A percentile compares a stretch with the other conserved stretches of the same genome.
Conservation (phyloP, 2,329 filamentous ascomycete species). For the Microcera coccophila region DNA sequence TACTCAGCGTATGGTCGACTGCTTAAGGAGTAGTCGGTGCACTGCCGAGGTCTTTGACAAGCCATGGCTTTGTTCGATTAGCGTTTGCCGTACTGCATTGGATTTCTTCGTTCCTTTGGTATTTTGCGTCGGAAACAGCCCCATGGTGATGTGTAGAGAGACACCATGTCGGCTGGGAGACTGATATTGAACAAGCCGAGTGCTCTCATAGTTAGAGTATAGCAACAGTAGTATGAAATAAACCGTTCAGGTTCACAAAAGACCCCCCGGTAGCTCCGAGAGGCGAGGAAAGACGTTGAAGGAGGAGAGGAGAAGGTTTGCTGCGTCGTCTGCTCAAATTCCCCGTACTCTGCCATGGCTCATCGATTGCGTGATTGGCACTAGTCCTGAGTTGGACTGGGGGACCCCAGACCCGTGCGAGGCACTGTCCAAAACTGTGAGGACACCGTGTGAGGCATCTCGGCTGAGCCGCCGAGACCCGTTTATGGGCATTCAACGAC, state of each 20-base stretch:
- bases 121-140: conserved; percentile 5
- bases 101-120: conserved; percentile 7
- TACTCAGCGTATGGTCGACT: conserved; percentile 61
- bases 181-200: background rate
- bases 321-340: background rate
- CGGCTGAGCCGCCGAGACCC: conserved; percentile 1
- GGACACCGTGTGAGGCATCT: background rate
- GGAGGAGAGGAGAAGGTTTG: conserved; percentile 7
- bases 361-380: conserved; percentile 3
- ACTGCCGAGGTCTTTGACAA: conserved; percentile 13
- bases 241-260: conserved; percentile 10
- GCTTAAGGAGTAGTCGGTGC: conserved; percentile 34
- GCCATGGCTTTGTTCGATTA: conserved; percentile 19
- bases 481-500: background rate
- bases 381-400: background rate
- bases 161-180: conserved; percentile 1
- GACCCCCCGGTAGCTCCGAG: conserved; percentile 16
- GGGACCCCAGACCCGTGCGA: background rate
- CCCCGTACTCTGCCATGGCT: background rate
- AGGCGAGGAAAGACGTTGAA: conserved; percentile 17
- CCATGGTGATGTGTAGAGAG: conserved; percentile 5
- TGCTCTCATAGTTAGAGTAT: conserved; percentile 9
- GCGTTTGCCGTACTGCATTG: conserved; percentile 10
- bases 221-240: conserved; percentile 17
- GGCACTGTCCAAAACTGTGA: background rate